phyloP scores from a whole-genome alignment of 202 grass and related monocot species.

The Setaria italica region DNA sequence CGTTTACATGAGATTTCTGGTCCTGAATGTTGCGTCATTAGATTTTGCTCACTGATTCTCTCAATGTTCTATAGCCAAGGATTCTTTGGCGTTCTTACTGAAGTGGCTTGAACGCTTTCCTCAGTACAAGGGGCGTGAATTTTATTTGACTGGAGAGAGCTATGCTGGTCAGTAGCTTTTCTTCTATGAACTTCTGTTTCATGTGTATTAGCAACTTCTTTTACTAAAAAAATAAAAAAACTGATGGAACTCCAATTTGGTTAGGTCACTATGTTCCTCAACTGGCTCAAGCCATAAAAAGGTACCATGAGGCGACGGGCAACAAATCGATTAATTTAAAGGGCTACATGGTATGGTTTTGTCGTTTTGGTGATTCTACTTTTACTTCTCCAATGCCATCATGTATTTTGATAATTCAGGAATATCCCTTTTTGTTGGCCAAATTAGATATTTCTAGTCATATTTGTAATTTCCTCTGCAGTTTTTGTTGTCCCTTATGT shows the following conservation, averaged over 20 bases:
- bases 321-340: constrained; percentile 91
- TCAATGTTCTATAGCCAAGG: constrained; percentile 64
- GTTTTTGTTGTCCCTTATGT: constrained; percentile 9
- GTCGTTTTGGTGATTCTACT: constrained; percentile 39
- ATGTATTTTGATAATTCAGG: constrained; percentile 29
- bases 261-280: constrained; percentile 99
- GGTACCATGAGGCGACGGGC: constrained; percentile 68
- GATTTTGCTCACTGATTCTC: constrained; percentile 38
- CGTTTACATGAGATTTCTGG: constrained; percentile 33
- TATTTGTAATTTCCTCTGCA: constrained; percentile 34
- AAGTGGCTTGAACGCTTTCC: constrained; percentile 96
- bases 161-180: constrained; percentile 72
- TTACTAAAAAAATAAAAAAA: constrained; percentile 13
- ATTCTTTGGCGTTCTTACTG: constrained; percentile 80
- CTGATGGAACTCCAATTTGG: constrained; percentile 40
- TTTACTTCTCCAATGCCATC: constrained; percentile 31
- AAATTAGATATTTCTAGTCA: constrained; percentile 15
- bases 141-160: constrained; percentile 95
- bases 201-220: constrained; percentile 11
- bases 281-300: constrained; percentile 92
- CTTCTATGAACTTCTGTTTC: constrained; percentile 37
- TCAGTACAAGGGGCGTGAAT: constrained; percentile 81
- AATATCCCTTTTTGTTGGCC: constrained; percentile 4
- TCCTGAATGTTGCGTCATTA: constrained; percentile 40
- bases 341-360: constrained; percentile 88